Conservation (phyloP, 805 yeast species). For the Candida rishiriensis region DNA sequence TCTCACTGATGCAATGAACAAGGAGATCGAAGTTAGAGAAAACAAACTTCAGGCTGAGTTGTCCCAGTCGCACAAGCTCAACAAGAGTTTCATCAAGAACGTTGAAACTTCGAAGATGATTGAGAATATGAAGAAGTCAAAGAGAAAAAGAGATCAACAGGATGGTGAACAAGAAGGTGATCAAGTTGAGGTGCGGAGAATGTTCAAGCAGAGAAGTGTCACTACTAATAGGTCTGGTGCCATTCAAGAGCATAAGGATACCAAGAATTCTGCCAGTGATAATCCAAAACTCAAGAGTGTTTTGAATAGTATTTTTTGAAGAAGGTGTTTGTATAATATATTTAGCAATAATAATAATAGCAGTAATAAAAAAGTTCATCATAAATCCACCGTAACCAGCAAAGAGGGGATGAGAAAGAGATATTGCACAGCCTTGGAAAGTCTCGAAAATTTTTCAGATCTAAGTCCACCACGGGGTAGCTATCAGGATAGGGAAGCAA, state of each 20-base stretch:
- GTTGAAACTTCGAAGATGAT: conserved; percentile 85
- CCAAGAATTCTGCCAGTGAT: conserved; percentile 27
- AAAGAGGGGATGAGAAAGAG: too few species aligned
- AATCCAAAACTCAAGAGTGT: conserved; percentile 39
- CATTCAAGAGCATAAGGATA: conserved; percentile 37
- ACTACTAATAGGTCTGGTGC: conserved; percentile 66
- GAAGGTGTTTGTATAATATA: too few species aligned
- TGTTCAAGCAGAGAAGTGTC: conserved; percentile 68
- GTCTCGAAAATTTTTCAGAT: too few species aligned
- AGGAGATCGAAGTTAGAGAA: conserved; percentile 84
- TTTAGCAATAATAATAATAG: too few species aligned
- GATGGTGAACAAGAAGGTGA: conserved; percentile 21
- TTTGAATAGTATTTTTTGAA: conserved; percentile 44
- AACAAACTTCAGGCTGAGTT: conserved; percentile 84
- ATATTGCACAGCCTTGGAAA: too few species aligned
- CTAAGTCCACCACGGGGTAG: too few species aligned
- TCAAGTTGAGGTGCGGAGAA: conserved; percentile 42
- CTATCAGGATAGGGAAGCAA: too few species aligned
- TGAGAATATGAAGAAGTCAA: conserved; percentile 54
- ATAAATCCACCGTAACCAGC: too few species aligned
- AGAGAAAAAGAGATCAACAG: conserved; percentile 32
- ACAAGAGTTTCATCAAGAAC: conserved; percentile 76
- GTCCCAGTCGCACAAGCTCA: conserved; percentile 81
- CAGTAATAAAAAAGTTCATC: too few species aligned
- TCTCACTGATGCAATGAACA: conserved; percentile 86